These are phyloP conservation scores for Aspergillus nomiae DNA, from an alignment of 2,329 filamentous ascomycete species.

Conservation along the genomic window DNA sequence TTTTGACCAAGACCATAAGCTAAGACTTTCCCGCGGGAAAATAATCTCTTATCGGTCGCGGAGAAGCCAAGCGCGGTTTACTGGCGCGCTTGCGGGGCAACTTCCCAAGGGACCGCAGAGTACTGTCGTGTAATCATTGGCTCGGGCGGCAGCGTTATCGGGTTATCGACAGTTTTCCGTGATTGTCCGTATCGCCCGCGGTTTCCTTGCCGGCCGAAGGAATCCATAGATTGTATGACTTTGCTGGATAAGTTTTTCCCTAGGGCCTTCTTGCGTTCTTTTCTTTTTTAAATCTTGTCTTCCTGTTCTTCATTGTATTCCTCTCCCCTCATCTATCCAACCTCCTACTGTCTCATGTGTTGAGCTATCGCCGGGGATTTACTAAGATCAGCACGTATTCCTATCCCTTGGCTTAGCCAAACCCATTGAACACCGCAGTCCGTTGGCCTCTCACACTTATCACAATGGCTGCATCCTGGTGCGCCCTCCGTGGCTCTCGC, in stretches of 20 bases:
- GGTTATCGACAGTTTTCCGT: slow-evolving; percentile 20
- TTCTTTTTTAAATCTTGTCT: slow-evolving; percentile 7
- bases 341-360: not conserved
- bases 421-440: not conserved
- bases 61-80: slow-evolving; percentile 4
- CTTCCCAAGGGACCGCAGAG: slow-evolving; percentile 1
- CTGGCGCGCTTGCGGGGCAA: slow-evolving; percentile 6
- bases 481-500: slow-evolving; percentile 38
- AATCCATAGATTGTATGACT: slow-evolving; percentile 5
- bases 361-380: slow-evolving; percentile 3
- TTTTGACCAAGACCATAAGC: not conserved
- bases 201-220: slow-evolving; percentile 14
- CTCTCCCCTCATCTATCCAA: not conserved
- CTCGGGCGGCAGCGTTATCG: slow-evolving; percentile 14
- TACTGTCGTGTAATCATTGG: slow-evolving; percentile 8
- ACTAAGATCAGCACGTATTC: not conserved
- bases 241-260: not conserved
- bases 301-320: slow-evolving; percentile 5
- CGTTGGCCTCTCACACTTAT: not conserved
- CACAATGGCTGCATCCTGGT: slow-evolving; percentile 37
- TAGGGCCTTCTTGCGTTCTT: slow-evolving; percentile 5
- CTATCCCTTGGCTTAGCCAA: slow-evolving; percentile 5
- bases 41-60: slow-evolving; percentile 5
- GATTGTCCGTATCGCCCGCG: slow-evolving; percentile 18
- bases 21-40: slow-evolving; percentile 22